phyloP scores from a whole-genome alignment of 805 yeast genomes.

The Torulaspora delbrueckii region DNA sequence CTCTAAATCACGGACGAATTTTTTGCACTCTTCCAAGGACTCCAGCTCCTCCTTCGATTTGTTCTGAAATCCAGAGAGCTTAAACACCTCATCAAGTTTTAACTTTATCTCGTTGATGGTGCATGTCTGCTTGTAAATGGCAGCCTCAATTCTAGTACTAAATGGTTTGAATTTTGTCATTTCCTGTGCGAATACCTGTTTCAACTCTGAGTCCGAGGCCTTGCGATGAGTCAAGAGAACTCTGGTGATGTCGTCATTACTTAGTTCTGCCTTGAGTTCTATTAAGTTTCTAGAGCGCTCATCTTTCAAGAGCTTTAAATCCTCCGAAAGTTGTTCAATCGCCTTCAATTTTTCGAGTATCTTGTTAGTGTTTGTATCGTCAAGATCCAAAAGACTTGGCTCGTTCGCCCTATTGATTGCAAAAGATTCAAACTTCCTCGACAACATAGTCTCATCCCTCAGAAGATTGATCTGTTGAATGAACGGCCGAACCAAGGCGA shows the following conservation, averaged over 20 bases:
- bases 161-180: constrained; percentile 70
- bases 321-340: constrained; percentile 55
- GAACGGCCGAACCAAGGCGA: constrained; percentile 43
- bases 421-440: constrained; percentile 36
- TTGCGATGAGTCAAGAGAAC: constrained; percentile 61
- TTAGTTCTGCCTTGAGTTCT: constrained; percentile 65
- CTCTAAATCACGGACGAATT: constrained; percentile 40
- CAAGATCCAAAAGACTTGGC: constrained; percentile 62
- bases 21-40: constrained; percentile 33
- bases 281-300: constrained; percentile 59
- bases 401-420: constrained; percentile 12
- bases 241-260: constrained; percentile 79
- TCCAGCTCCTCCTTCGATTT: constrained; percentile 37
- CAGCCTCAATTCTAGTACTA: constrained; percentile 59
- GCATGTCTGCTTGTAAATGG: constrained; percentile 59
- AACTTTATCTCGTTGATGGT: constrained; percentile 45
- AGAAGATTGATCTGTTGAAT: constrained; percentile 43
- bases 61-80: constrained; percentile 42
- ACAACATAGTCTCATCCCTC: constrained; percentile 41
- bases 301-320: constrained; percentile 55
- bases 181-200: constrained; percentile 61
- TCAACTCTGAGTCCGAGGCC: constrained; percentile 52
- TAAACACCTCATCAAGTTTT: constrained; percentile 44
- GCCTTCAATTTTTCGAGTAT: constrained; percentile 40
- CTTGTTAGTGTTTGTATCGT: constrained; percentile 40